A percentile compares a stretch with the other conserved stretches of the same genome.
Conservation (phyloP, 768 basidiomycete species). For the Termitomyces sp. region DNA sequence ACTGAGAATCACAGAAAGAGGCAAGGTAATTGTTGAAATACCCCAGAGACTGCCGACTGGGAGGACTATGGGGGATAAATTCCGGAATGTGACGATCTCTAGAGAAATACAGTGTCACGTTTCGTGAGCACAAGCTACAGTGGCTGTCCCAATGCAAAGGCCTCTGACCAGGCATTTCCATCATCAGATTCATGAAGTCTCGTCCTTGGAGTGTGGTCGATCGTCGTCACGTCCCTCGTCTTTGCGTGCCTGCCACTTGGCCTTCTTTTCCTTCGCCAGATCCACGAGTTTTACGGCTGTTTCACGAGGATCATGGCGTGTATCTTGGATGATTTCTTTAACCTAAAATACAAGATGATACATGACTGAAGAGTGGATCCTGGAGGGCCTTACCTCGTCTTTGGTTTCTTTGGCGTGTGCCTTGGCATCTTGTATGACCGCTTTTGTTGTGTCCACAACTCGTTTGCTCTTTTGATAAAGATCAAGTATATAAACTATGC, state of each 20-base stretch:
- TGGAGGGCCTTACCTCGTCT: neutral
- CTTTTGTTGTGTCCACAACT: neutral
- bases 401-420: neutral
- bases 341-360: neutral
- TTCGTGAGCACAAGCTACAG: neutral
- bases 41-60: too few species aligned
- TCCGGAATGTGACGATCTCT: too few species aligned
- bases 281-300: neutral
- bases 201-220: neutral
- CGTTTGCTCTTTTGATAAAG: neutral
- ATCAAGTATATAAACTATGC: neutral
- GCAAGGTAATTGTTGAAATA: too few species aligned
- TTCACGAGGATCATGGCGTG: neutral
- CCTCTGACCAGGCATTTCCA: neutral
- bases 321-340: neutral
- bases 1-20: too few species aligned
- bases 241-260: neutral
- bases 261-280: neutral
- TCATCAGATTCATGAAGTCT: neutral
- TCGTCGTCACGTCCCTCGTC: neutral
- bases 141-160: neutral
- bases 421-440: neutral
- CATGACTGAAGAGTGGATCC: too few species aligned
- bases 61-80: too few species aligned
- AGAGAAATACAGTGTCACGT: neutral